phyloP scores from a whole-genome alignment of 148 eudicot species.

The Amaranthus palmeri region DNA sequence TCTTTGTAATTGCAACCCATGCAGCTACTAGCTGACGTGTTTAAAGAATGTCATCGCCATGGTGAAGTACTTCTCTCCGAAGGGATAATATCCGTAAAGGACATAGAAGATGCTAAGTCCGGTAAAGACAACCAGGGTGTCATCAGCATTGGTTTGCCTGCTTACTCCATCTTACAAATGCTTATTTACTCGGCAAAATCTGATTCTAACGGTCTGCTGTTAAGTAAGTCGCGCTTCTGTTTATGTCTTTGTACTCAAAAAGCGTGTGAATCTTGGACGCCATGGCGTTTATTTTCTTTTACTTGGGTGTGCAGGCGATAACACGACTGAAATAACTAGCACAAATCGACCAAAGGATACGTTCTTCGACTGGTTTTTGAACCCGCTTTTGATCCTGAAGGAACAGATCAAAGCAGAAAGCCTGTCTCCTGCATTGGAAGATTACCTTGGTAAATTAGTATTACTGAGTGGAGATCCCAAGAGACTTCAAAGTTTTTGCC shows the following conservation, averaged over 20 bases:
- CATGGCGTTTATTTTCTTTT: not conserved
- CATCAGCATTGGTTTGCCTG: conserved; percentile 72
- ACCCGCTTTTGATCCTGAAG: conserved; percentile 77
- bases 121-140: conserved; percentile 47
- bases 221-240: conserved; percentile 41
- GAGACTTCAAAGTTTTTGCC: conserved; percentile 40
- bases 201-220: conserved; percentile 58
- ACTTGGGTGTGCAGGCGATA: conserved; percentile 49
- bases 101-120: conserved; percentile 70
- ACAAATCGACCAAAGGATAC: conserved; percentile 75
- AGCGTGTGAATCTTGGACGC: not conserved
- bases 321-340: conserved; percentile 63
- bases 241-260: not conserved
- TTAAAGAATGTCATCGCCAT: conserved; percentile 49
- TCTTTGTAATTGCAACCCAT: not conserved
- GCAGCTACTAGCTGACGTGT: conserved; percentile 61
- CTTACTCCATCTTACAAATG: conserved; percentile 62
- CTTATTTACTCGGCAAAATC: conserved; percentile 77
- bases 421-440: conserved; percentile 62
- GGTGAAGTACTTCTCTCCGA: conserved; percentile 63
- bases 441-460: conserved; percentile 61
- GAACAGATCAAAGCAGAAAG: conserved; percentile 85
- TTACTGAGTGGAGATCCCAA: conserved; percentile 51
- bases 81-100: conserved; percentile 60
- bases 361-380: conserved; percentile 81